Base-by-base conservation (phyloP, 2,329 filamentous ascomycete species). In the Hirsutella thompsonii region DNA sequence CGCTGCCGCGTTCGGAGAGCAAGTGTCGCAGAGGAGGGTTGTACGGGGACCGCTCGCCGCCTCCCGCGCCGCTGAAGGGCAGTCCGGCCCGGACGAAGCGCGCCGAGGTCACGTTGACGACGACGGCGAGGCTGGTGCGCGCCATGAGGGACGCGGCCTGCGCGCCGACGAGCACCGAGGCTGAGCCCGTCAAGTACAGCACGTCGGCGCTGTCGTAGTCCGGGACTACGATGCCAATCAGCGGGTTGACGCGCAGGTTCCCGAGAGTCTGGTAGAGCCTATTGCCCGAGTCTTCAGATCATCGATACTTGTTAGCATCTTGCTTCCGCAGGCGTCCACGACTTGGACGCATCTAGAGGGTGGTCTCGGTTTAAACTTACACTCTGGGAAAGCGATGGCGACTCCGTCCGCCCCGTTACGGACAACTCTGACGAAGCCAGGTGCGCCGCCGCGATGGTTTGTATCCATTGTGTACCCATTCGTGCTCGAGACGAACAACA, bases 231-330 rank as follows among this genome's bases (percentile, higher is more conserved):
- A 90, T 57, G 3, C 87, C 85, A 3, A 83, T 74, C 16, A 65
- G 62, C 0, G 84, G 83, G 26, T 79, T 81, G 8, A 71, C 60
- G 32, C 72, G 66, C 13, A 93, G 64, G 53, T 94, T 94, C 1
- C 87, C 87, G 0, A 93, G 69, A 0, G 82, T 85, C 57, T 93
- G 86, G 51, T 93, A 94, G 0, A 92, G 63, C 14, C 84, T 68
- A 57, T 94, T 94, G 8, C 87, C 87, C 1, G 82, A 88, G 56
- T 83, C 62, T 64, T 16, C 23, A 6, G 23, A 11, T 6, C 11
- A 26, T 26, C 23, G 28, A 6, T 8, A 26, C 11, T 26, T 2
- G n/a, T n/a, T n/a, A n/a, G n/a, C n/a, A n/a, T n/a, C n/a, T n/a
- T n/a, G n/a, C n/a, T n/a, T n/a, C n/a, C n/a, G n/a, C n/a, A n/a